Base-by-base conservation (phyloP, 768 basidiomycete species). In the Boletus reticuloceps region DNA sequence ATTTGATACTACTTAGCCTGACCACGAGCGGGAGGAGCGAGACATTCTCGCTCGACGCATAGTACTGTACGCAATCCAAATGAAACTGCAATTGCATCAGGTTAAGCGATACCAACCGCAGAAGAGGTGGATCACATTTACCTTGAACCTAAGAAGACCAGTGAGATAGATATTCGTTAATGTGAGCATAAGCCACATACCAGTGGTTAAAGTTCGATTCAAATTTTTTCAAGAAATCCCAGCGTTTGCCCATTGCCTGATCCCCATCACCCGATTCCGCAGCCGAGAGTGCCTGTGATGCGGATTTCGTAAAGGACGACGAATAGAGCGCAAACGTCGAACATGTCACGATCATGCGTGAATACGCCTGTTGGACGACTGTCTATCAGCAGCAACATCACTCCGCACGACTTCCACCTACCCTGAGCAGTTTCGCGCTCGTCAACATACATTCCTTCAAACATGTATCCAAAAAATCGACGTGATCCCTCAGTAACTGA, bases 401-500 rank as follows among this genome's bases (percentile, higher is more conserved):
- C 19, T 41, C 45, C 48, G 34, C 16, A 40, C 31, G 7, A 4
- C 13, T 1, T 43, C 11, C 43, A 77, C 85, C 45, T 56, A 95
- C 96, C 74, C 83, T 83, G 19, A 99, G 79, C 32, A 98, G 73
- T 70, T 91, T 95, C 27, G 90, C 85, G 63, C 91, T 94, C 43
- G 97, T 98, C 72, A 98, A 74, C 89, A 97, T 96, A 69, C 94
- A 96, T 75, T 97, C 95, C 72, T 97, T 98, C 72, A 98, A 74
- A 70, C 96, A 98, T 0, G 94, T 95, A 75, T 98, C 94, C 71
- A 99, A 76, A 68, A 98, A 98, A 73, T 98, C 94, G 44, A 94
- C 89, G 71, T 99, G 97, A 69, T 97, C 95, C 48, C 86, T 77
- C 66, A 99, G 66, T n/a, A 99, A 79, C 70, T 98, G 92, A 71